Base-by-base conservation (phyloP, 192 early-diverging fungal species). In the Coemansia sp. region DNA sequence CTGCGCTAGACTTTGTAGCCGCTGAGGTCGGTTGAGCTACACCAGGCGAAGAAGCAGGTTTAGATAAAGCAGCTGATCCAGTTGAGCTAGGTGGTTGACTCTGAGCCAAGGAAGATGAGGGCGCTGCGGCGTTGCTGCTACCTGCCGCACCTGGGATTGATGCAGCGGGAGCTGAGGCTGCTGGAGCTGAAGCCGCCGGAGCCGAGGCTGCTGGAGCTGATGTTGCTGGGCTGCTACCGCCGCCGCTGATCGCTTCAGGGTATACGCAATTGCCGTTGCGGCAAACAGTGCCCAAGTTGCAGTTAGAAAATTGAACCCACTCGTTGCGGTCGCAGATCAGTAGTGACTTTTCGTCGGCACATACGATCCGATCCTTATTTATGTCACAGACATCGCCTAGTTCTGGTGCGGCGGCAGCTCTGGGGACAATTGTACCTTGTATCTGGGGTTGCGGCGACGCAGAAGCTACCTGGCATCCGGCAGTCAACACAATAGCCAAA, bases 271-370 rank as follows among this genome's bases (percentile, higher is more conserved):
- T 60, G 11, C 80, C 80, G 46, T 77, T 54, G 47, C 49, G 64
- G 51, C 80, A 82, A 3, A 77, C 63, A 18, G 75, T 82, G 18
- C 80, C 80, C 2, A 46, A 44, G 20, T 51, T 71, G 55, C 80
- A 82, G 38, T 51, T 63, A 34, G 80, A 70, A 43, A 72, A 72
- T 15, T 55, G 54, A 16, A 72, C 59, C 80, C 80, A 82, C 63
- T 77, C 33, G 52, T 74, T 70, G 55, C 77, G 22, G 40, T 38
- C 66, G 63, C 80, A 82, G 22, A 82, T 54, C n/a, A 82, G 29
- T n/a, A 82, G 18, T 12, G 72, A 54, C 6, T 12, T 63, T 8
- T 68, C 71, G 43, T 59, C 62, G 33, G 66, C 80, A 43, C 80
- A 82, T 4, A 40, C 43, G 13, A 71, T 71, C 15, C 75, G 75